These are phyloP conservation scores for Blastomyces parvus DNA, from an alignment of 2,329 filamentous ascomycete species.

Conservation along the genomic window DNA sequence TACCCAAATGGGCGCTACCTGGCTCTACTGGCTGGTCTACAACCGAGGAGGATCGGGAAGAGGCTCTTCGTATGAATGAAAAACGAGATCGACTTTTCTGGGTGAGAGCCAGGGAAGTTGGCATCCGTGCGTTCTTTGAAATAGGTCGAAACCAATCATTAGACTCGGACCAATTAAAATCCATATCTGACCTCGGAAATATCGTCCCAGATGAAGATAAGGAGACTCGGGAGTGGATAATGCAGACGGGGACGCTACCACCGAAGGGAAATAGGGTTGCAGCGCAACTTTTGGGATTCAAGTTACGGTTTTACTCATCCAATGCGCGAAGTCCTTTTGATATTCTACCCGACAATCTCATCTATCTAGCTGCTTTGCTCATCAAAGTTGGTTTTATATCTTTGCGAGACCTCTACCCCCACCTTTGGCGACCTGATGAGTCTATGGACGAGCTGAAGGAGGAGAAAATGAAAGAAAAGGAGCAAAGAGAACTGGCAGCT, in stretches of 20 bases:
- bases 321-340: slow-evolving; percentile 65
- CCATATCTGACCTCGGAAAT: slow-evolving; percentile 34
- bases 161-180: slow-evolving; percentile 46
- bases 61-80: slow-evolving; percentile 48
- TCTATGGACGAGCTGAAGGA: slow-evolving; percentile 66
- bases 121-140: slow-evolving; percentile 80
- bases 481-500: slow-evolving; percentile 63
- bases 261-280: slow-evolving; percentile 82
- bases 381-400: slow-evolving; percentile 98
- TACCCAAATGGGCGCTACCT: slow-evolving; percentile 81
- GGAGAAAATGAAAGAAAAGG: slow-evolving; percentile 63
- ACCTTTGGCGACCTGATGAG: slow-evolving; percentile 77
- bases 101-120: slow-evolving; percentile 63
- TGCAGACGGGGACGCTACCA: slow-evolving; percentile 68
- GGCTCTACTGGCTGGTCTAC: slow-evolving; percentile 54
- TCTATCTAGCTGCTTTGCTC: slow-evolving; percentile 80
- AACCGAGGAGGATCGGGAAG: slow-evolving; percentile 58
- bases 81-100: slow-evolving; percentile 70
- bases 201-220: slow-evolving; percentile 40
- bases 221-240: slow-evolving; percentile 63
- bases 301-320: slow-evolving; percentile 88
- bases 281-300: slow-evolving; percentile 92
- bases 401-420: slow-evolving; percentile 78
- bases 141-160: slow-evolving; percentile 63
- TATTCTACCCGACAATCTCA: slow-evolving; percentile 77